Base-by-base conservation (phyloP, 257 asterid genomes). In the Nicotiana obtusifolia region DNA sequence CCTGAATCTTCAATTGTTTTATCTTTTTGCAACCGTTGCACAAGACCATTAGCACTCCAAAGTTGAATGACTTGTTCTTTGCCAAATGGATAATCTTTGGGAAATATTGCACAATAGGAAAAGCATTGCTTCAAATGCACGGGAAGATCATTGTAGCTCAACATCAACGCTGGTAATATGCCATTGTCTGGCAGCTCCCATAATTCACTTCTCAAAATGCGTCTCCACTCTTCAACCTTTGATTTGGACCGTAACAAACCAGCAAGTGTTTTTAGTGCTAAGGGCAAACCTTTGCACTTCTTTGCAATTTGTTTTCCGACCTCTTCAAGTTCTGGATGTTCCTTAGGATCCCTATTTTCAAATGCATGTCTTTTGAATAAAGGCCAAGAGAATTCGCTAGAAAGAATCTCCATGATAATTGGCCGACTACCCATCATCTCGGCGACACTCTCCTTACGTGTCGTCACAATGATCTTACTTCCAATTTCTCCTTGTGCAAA, bases 111-210 rank as follows among this genome's bases (percentile, higher is more conserved):
- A 62, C 88, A 86, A 41, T 65, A 86, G 11, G 84, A 73, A 81
- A 86, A 86, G 17, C 84, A 83, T 4, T 7, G 78, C 47, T 76
- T 86, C 19, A 83, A 56, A 57, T 83, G 80, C 15, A 79, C 24
- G 3, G 86, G 84, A 62, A 83, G 81, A 81, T 86, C 80, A 35
- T 67, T 62, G 81, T 86, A 86, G 54, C 86, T 86, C 60, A 83
- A 76, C 53, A 14, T 33, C 35, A 86, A 52, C n/a, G 68, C 78
- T 5, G 82, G 82, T 37, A 82, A 77, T 7, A 85, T 82, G 2
- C n/a, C 81, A 66, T 77, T 85, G 7, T 30, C 53, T 16, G 35
- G 10, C 2, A 82, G 33, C 7, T 52, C 76, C 87, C 87, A 82
- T 62, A 84, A 44, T 47, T 84, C 80, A 47, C 81, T 85, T 31